Conservation (phyloP, 2,329 filamentous ascomycete genomes). For the Trichoderma endophyticum region DNA sequence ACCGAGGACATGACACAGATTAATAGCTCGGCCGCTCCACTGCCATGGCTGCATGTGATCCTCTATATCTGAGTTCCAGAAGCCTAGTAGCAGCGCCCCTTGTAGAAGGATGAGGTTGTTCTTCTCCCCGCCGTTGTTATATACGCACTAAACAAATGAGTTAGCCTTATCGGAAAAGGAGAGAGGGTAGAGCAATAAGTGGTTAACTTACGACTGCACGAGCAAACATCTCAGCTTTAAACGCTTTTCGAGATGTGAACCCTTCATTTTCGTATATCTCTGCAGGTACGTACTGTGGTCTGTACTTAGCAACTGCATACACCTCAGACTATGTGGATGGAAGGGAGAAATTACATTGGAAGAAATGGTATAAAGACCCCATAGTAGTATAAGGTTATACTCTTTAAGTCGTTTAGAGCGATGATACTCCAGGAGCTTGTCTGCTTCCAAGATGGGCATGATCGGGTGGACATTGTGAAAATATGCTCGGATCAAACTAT, state of each 20-base stretch:
- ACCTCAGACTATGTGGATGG: accelerated
- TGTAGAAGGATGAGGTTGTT: conserved; percentile 7
- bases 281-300: neutral
- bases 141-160: neutral
- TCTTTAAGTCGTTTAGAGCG: conserved; percentile 5
- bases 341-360: neutral
- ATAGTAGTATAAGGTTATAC: neutral
- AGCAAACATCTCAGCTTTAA: conserved; percentile 5
- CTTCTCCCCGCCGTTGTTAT: conserved; percentile 8
- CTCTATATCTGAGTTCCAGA: conserved; percentile 9
- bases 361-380: neutral
- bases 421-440: conserved; percentile 2
- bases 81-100: neutral
- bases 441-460: conserved; percentile 7
- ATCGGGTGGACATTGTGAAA: conserved; percentile 10
- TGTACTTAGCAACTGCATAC: neutral
- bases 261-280: conserved; percentile 12
- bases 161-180: neutral
- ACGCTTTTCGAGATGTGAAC: conserved; percentile 6
- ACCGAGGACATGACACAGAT: neutral
- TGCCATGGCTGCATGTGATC: conserved; percentile 13
- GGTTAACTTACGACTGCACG: neutral
- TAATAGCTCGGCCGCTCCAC: conserved; percentile 9
- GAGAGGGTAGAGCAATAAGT: neutral
- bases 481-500: conserved; percentile 3